phyloP scores from a whole-genome alignment of 306 rosid genomes.

The Trifolium subterraneum region DNA sequence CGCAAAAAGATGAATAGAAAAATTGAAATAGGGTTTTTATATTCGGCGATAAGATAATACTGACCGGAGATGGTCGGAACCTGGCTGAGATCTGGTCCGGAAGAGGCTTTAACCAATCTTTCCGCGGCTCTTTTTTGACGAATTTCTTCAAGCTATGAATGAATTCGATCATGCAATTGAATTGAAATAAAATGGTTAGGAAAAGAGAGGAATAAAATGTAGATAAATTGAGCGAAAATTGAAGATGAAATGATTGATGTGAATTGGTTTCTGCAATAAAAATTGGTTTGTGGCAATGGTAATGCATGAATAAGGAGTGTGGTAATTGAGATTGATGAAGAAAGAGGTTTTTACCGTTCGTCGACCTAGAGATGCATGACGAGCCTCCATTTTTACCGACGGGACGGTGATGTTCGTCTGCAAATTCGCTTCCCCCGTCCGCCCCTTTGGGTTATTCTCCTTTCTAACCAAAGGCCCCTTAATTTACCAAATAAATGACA shows the following conservation, averaged over 20 bases:
- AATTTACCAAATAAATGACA: too few relatives aligned
- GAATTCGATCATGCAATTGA: slow-evolving; percentile 30
- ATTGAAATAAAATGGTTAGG: slow-evolving; percentile 14
- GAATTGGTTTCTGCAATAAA: slow-evolving; percentile 14
- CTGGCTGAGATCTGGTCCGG: slow-evolving; percentile 80
- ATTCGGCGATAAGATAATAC: not conserved
- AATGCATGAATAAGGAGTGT: not conserved
- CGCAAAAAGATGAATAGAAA: not conserved
- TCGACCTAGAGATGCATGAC: slow-evolving; percentile 84
- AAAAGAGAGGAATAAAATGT: not conserved
- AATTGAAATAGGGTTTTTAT: not conserved
- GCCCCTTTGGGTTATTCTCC: not conserved
- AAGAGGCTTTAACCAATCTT: slow-evolving; percentile 75
- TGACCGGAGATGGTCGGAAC: slow-evolving; percentile 60
- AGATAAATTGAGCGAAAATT: not conserved
- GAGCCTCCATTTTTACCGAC: slow-evolving; percentile 66
- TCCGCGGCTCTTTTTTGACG: slow-evolving; percentile 93
- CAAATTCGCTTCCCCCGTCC: slow-evolving; percentile 18
- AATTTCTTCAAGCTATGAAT: slow-evolving; percentile 76
- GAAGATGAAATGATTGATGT: slow-evolving; percentile 21
- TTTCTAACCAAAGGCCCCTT: not conserved
- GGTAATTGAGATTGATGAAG: not conserved
- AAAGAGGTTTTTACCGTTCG: slow-evolving; percentile 62
- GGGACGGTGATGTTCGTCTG: slow-evolving; percentile 2
- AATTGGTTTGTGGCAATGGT: not conserved